A percentile compares a stretch with the other conserved stretches of the same genome.
phyloP scores from a whole-genome alignment of 2,329 filamentous ascomycete genomes.

The Fusarium humuli region DNA sequence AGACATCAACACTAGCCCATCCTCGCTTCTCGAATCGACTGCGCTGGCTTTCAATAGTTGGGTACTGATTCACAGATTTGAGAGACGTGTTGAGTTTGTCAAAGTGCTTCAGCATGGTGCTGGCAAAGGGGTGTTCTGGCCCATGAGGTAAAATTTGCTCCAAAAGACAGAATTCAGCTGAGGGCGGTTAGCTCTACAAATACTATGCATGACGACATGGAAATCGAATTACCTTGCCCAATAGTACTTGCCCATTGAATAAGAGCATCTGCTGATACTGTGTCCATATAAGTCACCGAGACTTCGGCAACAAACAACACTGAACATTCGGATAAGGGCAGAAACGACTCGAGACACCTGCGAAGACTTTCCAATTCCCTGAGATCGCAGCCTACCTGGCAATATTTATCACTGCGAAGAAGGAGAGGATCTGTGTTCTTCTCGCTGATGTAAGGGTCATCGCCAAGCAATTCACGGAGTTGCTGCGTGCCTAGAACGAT shows the following conservation, averaged over 20 bases:
- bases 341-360: slow-evolving; percentile 66
- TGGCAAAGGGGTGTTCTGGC: slow-evolving; percentile 82
- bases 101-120: slow-evolving; percentile 87
- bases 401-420: slow-evolving; percentile 76
- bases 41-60: slow-evolving; percentile 72
- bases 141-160: slow-evolving; percentile 89
- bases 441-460: slow-evolving; percentile 51
- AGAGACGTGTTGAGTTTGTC: slow-evolving; percentile 82
- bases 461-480: slow-evolving; percentile 58
- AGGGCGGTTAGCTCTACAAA: slow-evolving; percentile 27
- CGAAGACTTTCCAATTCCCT: slow-evolving; percentile 73
- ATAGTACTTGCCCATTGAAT: slow-evolving; percentile 82
- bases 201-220: background rate
- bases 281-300: slow-evolving; percentile 90
- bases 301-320: slow-evolving; percentile 90
- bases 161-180: slow-evolving; percentile 81
- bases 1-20: slow-evolving; percentile 72
- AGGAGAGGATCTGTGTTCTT: slow-evolving; percentile 61
- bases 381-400: slow-evolving; percentile 85
- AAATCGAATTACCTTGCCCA: slow-evolving; percentile 67
- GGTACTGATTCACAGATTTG: slow-evolving; percentile 79
- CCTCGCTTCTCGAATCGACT: slow-evolving; percentile 75
- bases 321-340: slow-evolving; percentile 68
- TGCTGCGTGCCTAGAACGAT: slow-evolving; percentile 73
- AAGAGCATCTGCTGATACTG: slow-evolving; percentile 76